Evolutionary conservation across 257 asterid species (phyloP).

Genomic region (Leonotis leonurus): DNA sequence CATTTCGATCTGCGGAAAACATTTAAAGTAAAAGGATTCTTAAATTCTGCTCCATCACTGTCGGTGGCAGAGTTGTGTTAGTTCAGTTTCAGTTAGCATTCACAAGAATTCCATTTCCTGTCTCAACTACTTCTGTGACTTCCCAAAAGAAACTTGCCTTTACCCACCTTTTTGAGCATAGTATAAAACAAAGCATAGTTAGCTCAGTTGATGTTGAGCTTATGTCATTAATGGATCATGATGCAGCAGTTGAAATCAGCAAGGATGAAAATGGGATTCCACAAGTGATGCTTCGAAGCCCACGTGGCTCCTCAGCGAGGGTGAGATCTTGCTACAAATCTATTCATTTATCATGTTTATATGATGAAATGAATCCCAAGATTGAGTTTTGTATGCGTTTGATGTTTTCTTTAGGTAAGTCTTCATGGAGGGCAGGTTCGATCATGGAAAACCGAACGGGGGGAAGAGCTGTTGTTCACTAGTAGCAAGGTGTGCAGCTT

Average conservation of each 20-base stretch:
- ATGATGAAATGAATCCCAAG: background rate
- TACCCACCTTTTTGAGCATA: too few species aligned
- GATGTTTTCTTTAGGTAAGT: conserved; percentile 54
- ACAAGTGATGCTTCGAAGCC: conserved; percentile 57
- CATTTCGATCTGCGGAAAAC: background rate
- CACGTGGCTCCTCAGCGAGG: conserved; percentile 65
- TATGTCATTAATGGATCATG: conserved; percentile 73
- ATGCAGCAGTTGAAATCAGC: conserved; percentile 36
- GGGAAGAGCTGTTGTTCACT: conserved; percentile 64
- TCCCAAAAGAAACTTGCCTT: too few species aligned
- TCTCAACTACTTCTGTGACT: conserved; percentile 38
- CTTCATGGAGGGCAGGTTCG: conserved; percentile 95
- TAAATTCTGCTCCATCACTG: conserved; percentile 15
- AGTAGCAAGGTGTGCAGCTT: too few species aligned
- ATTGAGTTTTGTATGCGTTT: background rate
- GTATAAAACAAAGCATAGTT: background rate
- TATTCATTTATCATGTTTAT: too few species aligned
- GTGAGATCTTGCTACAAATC: conserved; percentile 32
- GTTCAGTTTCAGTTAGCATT: conserved; percentile 48
- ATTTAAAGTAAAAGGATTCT: background rate
- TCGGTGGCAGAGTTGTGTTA: too few species aligned
- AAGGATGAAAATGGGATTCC: conserved; percentile 57
- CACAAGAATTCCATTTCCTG: conserved; percentile 48
- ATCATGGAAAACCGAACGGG: conserved; percentile 70
- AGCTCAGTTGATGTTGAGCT: too few species aligned